Evolutionary conservation across 805 yeast species (phyloP), one percentile per base, ranked within the genome.

Genomic region (Kodamaea neixiangensis): DNA sequence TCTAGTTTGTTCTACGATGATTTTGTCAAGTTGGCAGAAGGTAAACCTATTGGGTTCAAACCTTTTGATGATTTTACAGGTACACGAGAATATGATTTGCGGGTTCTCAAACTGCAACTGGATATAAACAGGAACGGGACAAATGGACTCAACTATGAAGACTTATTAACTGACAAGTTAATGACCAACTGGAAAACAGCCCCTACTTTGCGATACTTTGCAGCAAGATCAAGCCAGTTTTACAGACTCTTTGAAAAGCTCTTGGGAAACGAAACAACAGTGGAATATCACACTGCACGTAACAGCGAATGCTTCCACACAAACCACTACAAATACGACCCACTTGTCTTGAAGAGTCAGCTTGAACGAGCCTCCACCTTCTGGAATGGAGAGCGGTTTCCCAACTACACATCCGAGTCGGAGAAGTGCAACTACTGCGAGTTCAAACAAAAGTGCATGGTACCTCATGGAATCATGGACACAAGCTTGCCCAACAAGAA

Each of bases 341-440:
- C 61, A 4, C 46, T 54, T 0, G 58, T 54, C 10, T 58, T 81
- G 2, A 53, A 66, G 1, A 33, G 55, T 2, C 62, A 68, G 6
- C 61, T 78, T 1, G 42, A 54, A 0, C 55, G 62, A 9, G 71
- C 82, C 2, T 56, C 78, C 47, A 59, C 60, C 19, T 79, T 83
- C 54, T 86, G 91, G 91, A 69, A 72, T 57, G 91, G 91, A 0
- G 57, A 65, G 29, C 66, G 87, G 43, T 63, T 61, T 2, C 87
- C 89, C 1, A 59, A 58, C 25, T 76, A 76, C 5, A 72, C 79
- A 3, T 58, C 61, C 7, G 78, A 63, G 55, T 67, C 55, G 49
- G 62, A 66, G 3, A 74, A 75, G 51, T 86, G 93, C 62, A 70
- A 66, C 13, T 68, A 63, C 46, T 86, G 93, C 66, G 82, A 78